Evolutionary conservation across 345 rosid genomes (phyloP).

Genomic region (Rhodomyrtus tomentosa): DNA sequence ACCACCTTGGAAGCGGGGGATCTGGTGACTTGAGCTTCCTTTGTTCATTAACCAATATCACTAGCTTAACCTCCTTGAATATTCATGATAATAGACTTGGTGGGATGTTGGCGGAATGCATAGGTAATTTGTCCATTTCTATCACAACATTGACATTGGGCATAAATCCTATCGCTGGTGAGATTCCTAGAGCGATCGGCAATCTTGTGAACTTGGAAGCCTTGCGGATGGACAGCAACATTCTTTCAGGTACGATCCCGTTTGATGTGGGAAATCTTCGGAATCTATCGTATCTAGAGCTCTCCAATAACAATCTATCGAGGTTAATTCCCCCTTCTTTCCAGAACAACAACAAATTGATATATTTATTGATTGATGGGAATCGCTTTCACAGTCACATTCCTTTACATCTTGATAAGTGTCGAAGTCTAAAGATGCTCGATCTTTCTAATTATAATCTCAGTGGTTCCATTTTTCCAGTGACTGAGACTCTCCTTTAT

Average conservation of each 20-base stretch:
- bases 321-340: slow-evolving; percentile 12
- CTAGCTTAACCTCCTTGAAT: rapidly evolving
- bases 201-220: neutral
- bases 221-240: neutral
- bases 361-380: neutral
- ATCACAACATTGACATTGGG: rapidly evolving
- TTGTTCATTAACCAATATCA: slow-evolving; percentile 4
- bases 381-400: neutral
- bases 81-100: neutral
- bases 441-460: no score
- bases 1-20: neutral
- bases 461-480: no score
- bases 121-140: neutral
- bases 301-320: neutral
- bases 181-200: neutral
- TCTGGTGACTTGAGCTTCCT: slow-evolving; percentile 7
- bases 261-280: slow-evolving; percentile 3
- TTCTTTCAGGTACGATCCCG: slow-evolving; percentile 8
- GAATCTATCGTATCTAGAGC: neutral
- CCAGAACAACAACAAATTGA: slow-evolving; percentile 2
- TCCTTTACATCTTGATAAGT: no score
- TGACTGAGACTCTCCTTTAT: no score
- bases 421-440: no score
- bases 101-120: neutral
- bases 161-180: rapidly evolving